Evolutionary conservation across 1,284 basidiomycete genomes (phyloP).

Genomic region (Schizophyllum amplum): DNA sequence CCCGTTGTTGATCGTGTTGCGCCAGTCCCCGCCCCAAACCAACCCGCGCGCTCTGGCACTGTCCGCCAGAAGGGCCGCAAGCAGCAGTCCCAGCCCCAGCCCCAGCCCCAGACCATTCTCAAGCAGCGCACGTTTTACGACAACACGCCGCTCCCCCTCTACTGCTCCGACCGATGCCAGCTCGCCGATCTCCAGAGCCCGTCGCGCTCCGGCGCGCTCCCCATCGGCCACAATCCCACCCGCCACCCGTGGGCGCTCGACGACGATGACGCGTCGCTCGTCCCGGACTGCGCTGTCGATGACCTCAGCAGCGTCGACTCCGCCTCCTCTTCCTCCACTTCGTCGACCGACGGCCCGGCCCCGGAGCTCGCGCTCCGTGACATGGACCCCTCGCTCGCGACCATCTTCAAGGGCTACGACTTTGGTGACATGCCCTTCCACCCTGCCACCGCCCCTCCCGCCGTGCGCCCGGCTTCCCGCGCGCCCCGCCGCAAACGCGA

Average conservation of each 20-base stretch:
- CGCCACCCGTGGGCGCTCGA: constrained; percentile 32
- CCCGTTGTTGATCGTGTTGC: background rate
- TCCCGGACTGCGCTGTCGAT: constrained; percentile 31
- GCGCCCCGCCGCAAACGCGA: background rate
- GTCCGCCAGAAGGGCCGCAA: background rate
- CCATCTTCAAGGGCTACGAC: constrained; percentile 44
- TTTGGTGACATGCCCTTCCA: constrained; percentile 45
- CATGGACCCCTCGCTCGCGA: constrained; percentile 37
- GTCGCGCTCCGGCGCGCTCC: constrained; percentile 25
- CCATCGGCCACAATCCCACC: constrained; percentile 36
- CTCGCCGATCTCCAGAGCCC: constrained; percentile 41
- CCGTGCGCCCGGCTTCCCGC: constrained; percentile 20
- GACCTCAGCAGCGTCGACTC: constrained; percentile 31
- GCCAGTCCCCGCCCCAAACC: background rate
- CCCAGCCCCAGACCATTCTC: background rate
- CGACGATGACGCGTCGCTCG: constrained; percentile 20
- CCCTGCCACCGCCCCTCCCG: constrained; percentile 15
- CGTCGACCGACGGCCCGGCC: background rate
- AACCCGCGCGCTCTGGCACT: background rate
- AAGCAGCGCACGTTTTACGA: constrained; percentile 64
- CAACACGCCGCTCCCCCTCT: constrained; percentile 64
- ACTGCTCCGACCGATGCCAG: constrained; percentile 71
- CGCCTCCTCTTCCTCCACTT: constrained; percentile 22
- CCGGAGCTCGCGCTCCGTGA: constrained; percentile 17
- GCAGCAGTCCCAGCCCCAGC: background rate